These are phyloP conservation scores for Bryum argenteum DNA, from an alignment of 225 moss, liverwort and hornwort species.

Conservation along the genomic window DNA sequence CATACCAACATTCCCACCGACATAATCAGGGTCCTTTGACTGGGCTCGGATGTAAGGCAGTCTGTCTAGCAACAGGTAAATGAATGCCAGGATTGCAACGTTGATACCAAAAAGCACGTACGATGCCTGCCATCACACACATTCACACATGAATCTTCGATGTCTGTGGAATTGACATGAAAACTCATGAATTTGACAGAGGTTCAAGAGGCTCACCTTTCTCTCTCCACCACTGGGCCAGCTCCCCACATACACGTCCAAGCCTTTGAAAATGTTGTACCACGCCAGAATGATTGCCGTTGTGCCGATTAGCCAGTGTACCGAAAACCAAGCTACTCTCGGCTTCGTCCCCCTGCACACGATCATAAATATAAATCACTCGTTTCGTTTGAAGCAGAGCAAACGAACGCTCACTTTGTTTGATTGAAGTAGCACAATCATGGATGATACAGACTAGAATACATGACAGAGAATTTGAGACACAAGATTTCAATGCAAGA, in stretches of 20 bases:
- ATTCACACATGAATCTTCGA: neutral
- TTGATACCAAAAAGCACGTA: slow-evolving; percentile 35
- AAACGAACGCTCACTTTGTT: too few relatives aligned
- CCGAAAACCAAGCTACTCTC: slow-evolving; percentile 8
- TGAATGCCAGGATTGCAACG: slow-evolving; percentile 38
- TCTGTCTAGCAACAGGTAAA: slow-evolving; percentile 36
- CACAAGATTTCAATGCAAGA: too few relatives aligned
- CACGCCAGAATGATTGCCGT: slow-evolving; percentile 10
- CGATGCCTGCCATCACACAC: slow-evolving; percentile 25
- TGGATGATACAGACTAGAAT: too few relatives aligned
- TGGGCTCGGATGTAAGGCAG: slow-evolving; percentile 26
- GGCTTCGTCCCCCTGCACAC: slow-evolving; percentile 23
- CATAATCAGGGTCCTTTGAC: neutral
- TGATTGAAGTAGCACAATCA: neutral
- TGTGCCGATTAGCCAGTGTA: slow-evolving; percentile 22
- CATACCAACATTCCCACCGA: neutral
- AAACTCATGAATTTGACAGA: too few relatives aligned
- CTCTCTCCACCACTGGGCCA: slow-evolving; percentile 21
- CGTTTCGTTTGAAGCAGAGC: too few relatives aligned
- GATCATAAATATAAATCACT: neutral
- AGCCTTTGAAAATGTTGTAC: slow-evolving; percentile 24
- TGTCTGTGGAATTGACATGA: too few relatives aligned
- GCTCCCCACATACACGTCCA: slow-evolving; percentile 13
- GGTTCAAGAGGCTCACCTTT: slow-evolving; percentile 18
- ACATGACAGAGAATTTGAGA: too few relatives aligned